Evolutionary conservation across 768 basidiomycete genomes (phyloP).

Genomic region (Xerocomus spinulosus): DNA sequence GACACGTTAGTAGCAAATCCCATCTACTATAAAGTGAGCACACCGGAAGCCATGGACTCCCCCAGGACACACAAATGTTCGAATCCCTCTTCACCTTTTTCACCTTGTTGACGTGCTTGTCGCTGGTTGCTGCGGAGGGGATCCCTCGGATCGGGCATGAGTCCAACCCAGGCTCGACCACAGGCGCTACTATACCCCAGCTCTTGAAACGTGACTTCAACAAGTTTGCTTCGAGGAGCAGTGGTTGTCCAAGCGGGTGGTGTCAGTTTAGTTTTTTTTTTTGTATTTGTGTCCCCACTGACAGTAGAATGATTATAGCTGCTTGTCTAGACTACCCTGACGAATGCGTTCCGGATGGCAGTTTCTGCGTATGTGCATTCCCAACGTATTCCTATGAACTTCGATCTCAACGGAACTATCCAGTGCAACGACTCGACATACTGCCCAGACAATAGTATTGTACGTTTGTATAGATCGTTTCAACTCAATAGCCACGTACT

Average conservation of each 20-base stretch:
- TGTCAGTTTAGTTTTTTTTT: conserved; percentile 5
- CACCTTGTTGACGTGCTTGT: conserved; percentile 6
- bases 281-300: background rate
- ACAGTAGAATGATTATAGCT: conserved; percentile 5
- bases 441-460: conserved; percentile 16
- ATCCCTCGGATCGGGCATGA: background rate
- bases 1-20: background rate
- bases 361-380: conserved; percentile 15
- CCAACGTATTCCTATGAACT: too few species aligned
- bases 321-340: conserved; percentile 18
- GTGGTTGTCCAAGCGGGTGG: conserved; percentile 10
- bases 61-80: background rate
- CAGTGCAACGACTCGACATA: conserved; percentile 8
- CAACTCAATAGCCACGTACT: background rate
- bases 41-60: too few species aligned
- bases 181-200: background rate
- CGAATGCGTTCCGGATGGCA: conserved; percentile 15
- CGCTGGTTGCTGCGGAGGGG: conserved; percentile 7
- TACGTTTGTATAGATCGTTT: conserved; percentile 2
- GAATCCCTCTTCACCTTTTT: conserved; percentile 14
- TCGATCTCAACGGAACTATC: background rate
- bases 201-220: conserved; percentile 9
- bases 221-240: conserved; percentile 7
- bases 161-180: conserved; percentile 2
- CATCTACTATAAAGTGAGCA: conserved; percentile 1